phyloP scores from a whole-genome alignment of 306 rosid species.

The Prunus mongolica region DNA sequence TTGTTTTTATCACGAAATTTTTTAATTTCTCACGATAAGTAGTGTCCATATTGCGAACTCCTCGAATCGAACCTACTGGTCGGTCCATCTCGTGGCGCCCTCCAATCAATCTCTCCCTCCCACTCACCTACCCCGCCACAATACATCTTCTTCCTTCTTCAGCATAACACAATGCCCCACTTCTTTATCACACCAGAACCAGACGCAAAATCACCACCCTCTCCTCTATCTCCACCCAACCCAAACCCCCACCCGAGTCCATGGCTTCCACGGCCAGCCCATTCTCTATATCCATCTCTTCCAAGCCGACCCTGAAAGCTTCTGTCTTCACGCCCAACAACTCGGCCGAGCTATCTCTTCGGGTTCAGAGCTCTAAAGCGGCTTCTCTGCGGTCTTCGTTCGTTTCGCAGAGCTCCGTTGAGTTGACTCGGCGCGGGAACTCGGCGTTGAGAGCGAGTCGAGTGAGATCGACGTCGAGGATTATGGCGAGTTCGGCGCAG shows the following conservation, averaged over 20 bases:
- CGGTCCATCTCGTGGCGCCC: conserved; percentile 5
- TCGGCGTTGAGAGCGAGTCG: conserved; percentile 22
- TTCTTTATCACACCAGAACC: conserved; percentile 28
- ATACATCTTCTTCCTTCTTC: conserved; percentile 3
- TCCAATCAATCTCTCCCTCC: neutral
- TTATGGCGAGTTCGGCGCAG: conserved; percentile 56
- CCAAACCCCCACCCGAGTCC: conserved; percentile 1
- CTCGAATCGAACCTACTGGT: neutral
- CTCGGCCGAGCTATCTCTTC: conserved; percentile 23
- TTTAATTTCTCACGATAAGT: neutral
- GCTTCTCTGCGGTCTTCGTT: conserved; percentile 23
- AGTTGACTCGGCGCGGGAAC: conserved; percentile 18
- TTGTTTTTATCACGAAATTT: neutral
- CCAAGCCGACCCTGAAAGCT: conserved; percentile 26
- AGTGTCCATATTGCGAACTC: neutral
- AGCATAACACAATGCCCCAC: neutral
- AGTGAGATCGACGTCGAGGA: conserved; percentile 24
- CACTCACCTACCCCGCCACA: conserved; percentile 10
- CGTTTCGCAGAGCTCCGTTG: conserved; percentile 7
- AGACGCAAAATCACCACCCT: neutral
- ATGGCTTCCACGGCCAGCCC: conserved; percentile 54
- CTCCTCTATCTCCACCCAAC: neutral
- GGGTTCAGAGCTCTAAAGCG: conserved; percentile 29
- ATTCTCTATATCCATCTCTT: conserved; percentile 39
- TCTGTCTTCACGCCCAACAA: conserved; percentile 19